Evolutionary conservation across 176 grass and related monocot species (phyloP).

Genomic region (Triticum timopheevii): DNA sequence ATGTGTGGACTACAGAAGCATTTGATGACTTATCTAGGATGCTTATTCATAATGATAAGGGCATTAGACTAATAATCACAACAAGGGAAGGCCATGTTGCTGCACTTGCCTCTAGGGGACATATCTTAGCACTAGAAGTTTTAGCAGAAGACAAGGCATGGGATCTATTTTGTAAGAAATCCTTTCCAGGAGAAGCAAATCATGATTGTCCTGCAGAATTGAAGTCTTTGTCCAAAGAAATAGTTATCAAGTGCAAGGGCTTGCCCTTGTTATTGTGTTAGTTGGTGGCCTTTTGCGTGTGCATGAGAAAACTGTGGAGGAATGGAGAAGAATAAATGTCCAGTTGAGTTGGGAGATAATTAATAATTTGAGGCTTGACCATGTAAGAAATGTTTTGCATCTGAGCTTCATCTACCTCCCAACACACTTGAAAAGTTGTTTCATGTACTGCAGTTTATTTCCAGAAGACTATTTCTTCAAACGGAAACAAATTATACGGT

Average conservation of each 20-base stretch:
- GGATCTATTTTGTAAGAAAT: neutral
- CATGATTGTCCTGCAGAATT: neutral
- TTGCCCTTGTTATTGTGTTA: too few species aligned
- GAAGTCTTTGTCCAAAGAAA: too few species aligned
- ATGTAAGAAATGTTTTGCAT: neutral
- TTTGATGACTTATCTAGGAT: neutral
- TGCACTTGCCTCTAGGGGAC: too few species aligned
- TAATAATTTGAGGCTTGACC: too few species aligned
- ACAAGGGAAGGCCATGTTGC: too few species aligned
- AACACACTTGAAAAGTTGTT: neutral
- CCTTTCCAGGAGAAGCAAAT: neutral
- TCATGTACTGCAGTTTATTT: neutral
- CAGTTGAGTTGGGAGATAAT: too few species aligned
- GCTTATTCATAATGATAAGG: neutral
- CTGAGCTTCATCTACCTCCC: constrained; percentile 19
- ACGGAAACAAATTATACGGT: neutral
- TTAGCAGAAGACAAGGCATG: neutral
- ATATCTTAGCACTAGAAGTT: too few species aligned
- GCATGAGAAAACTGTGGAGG: too few species aligned
- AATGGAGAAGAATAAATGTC: too few species aligned
- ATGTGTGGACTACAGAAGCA: neutral
- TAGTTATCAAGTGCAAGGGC: too few species aligned
- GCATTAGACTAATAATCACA: too few species aligned
- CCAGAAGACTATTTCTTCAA: neutral
- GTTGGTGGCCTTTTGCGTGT: too few species aligned